Evolutionary conservation across 306 rosid genomes (phyloP), one percentile per base, ranked within the genome.

Genomic region (Cicer bijugum): DNA sequence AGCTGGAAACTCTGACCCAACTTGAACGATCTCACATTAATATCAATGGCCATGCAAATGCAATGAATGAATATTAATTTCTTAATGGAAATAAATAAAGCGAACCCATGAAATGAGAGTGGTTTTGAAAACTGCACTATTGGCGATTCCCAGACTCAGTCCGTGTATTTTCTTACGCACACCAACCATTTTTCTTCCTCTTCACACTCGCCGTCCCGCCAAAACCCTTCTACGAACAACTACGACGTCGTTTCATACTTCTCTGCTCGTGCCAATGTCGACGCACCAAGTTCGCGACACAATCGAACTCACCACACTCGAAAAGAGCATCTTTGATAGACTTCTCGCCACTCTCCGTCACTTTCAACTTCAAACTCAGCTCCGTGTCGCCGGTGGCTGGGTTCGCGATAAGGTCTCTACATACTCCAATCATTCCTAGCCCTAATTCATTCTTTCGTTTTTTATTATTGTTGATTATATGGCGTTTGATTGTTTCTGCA

Each of bases 311-410:
- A 86, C 96, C 45, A 74, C 77, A 46, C 11, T 11, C 15, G 98
- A 94, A 86, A 71, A 78, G 75, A 82, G 71, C 61, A 93, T 93
- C 45, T 93, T 93, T 50, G 82, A 91, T 6, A 78, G 94, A 63
- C 97, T 93, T 71, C 86, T 85, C 38, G 82, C 86, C 6, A 88
- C 96, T 46, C 90, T 91, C 39, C 82, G 78, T 46, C 90, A 83
- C 76, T 89, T 80, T 11, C 76, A 82, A 44, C 96, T 94, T 47
- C 69, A 78, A 42, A 88, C 83, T 65, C 88, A 94, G 78, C 98
- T 94, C 67, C 96, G 97, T 0, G 96, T 94, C 8, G 98, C 98
- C n/a, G 97, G 98, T 51, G 98, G 98, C 63, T 94, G 96, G 95
- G 96, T 94, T 46, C 96, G 97, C 35, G 98, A 94, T 69, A 91